phyloP scores from a whole-genome alignment of 164 flowering plant genomes.

The Protea cynaroides region DNA sequence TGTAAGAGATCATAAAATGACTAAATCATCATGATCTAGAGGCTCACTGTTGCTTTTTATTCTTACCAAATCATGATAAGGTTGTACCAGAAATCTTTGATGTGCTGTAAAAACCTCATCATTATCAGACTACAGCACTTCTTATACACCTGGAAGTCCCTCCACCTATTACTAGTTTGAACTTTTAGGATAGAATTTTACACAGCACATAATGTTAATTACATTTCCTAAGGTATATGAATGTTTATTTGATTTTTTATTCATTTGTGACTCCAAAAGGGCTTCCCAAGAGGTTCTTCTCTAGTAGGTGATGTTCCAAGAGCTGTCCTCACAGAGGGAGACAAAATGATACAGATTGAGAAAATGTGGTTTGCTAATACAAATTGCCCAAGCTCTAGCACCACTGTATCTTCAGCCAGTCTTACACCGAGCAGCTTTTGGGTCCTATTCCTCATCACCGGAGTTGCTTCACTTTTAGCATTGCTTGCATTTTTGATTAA shows the following conservation, averaged over 20 bases:
- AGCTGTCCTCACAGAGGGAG: slow-evolving; percentile 31
- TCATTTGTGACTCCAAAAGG: slow-evolving; percentile 14
- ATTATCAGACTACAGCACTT: too few relatives aligned
- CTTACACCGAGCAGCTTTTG: slow-evolving; percentile 33
- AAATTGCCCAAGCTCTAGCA: slow-evolving; percentile 9
- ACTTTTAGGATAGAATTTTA: too few relatives aligned
- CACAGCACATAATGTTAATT: neutral
- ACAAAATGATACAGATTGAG: slow-evolving; percentile 22
- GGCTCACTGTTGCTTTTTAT: too few relatives aligned
- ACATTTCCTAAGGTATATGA: neutral
- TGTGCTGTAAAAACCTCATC: too few relatives aligned
- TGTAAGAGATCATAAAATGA: too few relatives aligned
- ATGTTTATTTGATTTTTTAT: neutral
- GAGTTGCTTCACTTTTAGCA: slow-evolving; percentile 24
- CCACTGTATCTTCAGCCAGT: slow-evolving; percentile 16
- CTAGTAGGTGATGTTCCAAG: slow-evolving; percentile 31
- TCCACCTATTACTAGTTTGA: too few relatives aligned
- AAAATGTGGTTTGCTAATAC: slow-evolving; percentile 13
- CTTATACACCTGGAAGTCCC: too few relatives aligned
- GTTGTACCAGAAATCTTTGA: too few relatives aligned
- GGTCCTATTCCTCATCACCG: slow-evolving; percentile 45
- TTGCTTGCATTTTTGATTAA: slow-evolving; percentile 7
- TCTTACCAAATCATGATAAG: too few relatives aligned
- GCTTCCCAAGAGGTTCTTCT: slow-evolving; percentile 13
- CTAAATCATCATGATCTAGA: too few relatives aligned